Evolutionary conservation across 164 flowering plant species (phyloP).

Genomic region (Vitis rupestris): DNA sequence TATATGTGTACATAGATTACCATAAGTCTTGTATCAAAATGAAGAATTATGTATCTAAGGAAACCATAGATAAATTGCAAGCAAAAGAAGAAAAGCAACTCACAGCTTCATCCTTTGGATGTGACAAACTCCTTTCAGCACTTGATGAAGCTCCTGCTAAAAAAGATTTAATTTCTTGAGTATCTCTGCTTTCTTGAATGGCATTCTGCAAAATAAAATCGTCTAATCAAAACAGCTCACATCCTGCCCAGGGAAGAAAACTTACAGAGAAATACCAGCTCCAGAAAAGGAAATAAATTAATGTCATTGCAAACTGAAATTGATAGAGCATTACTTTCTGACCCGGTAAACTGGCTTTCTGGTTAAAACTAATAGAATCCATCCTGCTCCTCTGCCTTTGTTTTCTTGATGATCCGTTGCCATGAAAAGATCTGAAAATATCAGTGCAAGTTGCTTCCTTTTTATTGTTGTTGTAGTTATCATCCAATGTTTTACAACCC

Average conservation of each 20-base stretch:
- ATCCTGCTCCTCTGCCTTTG: conserved; percentile 23
- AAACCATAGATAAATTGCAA: not conserved
- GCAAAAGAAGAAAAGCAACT: conserved; percentile 14
- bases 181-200: conserved; percentile 12
- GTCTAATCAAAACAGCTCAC: not conserved
- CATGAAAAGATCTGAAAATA: conserved; percentile 20
- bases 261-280: not conserved
- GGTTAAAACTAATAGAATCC: conserved; percentile 37
- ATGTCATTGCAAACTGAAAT: not conserved
- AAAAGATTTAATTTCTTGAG: conserved; percentile 26
- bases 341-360: conserved; percentile 22
- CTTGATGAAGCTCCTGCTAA: conserved; percentile 11
- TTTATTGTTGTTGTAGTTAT: conserved; percentile 17
- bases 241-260: not conserved
- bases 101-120: conserved; percentile 26
- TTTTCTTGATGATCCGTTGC: conserved; percentile 34
- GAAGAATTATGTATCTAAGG: no score
- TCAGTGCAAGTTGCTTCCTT: conserved; percentile 30
- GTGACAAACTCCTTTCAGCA: conserved; percentile 6
- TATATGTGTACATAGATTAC: no score
- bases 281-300: not conserved
- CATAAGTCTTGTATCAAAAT: no score
- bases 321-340: conserved; percentile 35
- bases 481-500: conserved; percentile 50
- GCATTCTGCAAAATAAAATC: conserved; percentile 22